A percentile compares a stretch with the other conserved stretches of the same genome.
Conservation (phyloP, 2,329 filamentous ascomycete species). For the Tothia fuscella region DNA sequence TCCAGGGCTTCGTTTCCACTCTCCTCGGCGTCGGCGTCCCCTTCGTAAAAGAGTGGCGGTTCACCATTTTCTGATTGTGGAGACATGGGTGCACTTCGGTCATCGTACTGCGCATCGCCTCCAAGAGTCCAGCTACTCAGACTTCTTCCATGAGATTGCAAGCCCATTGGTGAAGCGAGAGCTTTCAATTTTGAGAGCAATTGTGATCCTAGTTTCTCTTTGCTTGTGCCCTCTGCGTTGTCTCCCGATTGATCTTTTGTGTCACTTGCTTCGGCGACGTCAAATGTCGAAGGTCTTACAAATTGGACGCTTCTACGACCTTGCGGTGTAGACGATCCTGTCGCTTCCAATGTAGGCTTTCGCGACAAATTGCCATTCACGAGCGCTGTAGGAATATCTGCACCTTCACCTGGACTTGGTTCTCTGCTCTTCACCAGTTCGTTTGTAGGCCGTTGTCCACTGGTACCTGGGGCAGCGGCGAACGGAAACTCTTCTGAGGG, state of each 20-base stretch:
- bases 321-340: slow-evolving; percentile 26
- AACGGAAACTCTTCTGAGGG: slow-evolving; percentile 23
- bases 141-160: slow-evolving; percentile 34
- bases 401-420: slow-evolving; percentile 13
- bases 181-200: slow-evolving; percentile 72
- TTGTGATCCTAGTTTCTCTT: slow-evolving; percentile 41
- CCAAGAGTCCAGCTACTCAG: slow-evolving; percentile 35
- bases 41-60: slow-evolving; percentile 40
- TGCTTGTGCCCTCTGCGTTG: slow-evolving; percentile 44
- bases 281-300: slow-evolving; percentile 33
- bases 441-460: slow-evolving; percentile 15
- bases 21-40: slow-evolving; percentile 70
- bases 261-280: slow-evolving; percentile 34
- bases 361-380: slow-evolving; percentile 6
- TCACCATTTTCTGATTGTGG: background rate
- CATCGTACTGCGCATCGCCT: slow-evolving; percentile 14
- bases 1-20: slow-evolving; percentile 84
- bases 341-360: slow-evolving; percentile 9
- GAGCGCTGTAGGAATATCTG: slow-evolving; percentile 16
- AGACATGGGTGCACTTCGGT: background rate
- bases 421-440: slow-evolving; percentile 12
- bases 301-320: slow-evolving; percentile 66
- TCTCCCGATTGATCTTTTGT: slow-evolving; percentile 49
- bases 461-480: slow-evolving; percentile 15
- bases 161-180: slow-evolving; percentile 47